Conservation (phyloP, 2,329 filamentous ascomycete species). For the Aspergillus caelatus region DNA sequence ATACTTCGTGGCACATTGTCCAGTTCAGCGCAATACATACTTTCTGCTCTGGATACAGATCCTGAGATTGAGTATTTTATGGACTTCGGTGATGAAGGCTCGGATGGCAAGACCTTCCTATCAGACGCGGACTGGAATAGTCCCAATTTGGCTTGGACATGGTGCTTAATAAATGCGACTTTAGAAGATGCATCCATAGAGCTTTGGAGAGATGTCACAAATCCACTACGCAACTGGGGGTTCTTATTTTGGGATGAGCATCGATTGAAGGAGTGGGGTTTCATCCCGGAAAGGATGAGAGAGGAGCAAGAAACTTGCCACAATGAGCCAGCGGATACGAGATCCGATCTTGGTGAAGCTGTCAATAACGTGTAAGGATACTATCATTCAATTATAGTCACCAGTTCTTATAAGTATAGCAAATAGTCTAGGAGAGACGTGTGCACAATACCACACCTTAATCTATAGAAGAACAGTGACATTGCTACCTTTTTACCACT, state of each 20-base stretch:
- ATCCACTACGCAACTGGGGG: neutral
- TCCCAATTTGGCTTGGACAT: neutral
- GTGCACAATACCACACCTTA: too few species aligned
- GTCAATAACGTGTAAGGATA: too few species aligned
- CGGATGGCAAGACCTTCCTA: neutral
- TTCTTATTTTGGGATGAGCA: neutral
- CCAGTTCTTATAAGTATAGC: too few species aligned
- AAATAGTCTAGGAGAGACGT: too few species aligned
- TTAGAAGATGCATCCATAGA: neutral
- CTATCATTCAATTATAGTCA: too few species aligned
- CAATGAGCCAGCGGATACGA: neutral
- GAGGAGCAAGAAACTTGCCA: neutral
- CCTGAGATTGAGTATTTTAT: accelerated
- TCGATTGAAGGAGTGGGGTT: neutral
- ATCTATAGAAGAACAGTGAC: too few species aligned
- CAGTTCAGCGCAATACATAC: neutral
- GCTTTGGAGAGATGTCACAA: accelerated
- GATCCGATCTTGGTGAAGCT: neutral
- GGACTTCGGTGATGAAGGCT: neutral
- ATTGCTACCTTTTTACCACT: too few species aligned
- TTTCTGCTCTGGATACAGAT: neutral
- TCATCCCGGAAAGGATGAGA: neutral
- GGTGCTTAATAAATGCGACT: neutral
- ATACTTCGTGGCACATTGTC: neutral
- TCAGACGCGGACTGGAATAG: neutral